Percentiles rank a stretch among this genome's conserved stretches.
These are phyloP conservation scores for Candida quercuum DNA, from an alignment of 805 yeast genomes.

Conservation along the genomic window DNA sequence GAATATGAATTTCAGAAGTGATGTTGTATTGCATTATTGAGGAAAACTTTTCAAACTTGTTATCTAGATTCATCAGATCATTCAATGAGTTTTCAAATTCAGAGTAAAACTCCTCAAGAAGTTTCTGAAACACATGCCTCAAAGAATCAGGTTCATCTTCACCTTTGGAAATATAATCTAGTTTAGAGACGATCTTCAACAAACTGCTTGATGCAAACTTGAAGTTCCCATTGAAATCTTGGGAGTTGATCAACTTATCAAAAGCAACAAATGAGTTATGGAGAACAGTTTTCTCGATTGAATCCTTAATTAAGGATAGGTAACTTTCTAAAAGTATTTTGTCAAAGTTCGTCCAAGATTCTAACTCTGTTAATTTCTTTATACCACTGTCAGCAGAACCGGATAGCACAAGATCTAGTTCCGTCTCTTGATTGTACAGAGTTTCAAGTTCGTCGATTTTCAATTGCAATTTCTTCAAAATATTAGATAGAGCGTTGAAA, in stretches of 20 bases:
- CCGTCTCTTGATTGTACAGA: slow-evolving; percentile 42
- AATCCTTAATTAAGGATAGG: slow-evolving; percentile 38
- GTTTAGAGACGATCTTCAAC: slow-evolving; percentile 11
- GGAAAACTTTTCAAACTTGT: slow-evolving; percentile 31
- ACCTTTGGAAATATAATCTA: slow-evolving; percentile 9
- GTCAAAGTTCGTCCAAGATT: slow-evolving; percentile 49
- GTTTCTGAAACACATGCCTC: slow-evolving; percentile 15
- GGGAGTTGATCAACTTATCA: slow-evolving; percentile 38
- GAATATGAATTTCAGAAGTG: slow-evolving; percentile 17
- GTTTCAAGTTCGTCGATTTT: slow-evolving; percentile 50
- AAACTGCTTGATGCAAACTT: slow-evolving; percentile 12
- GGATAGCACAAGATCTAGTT: slow-evolving; percentile 45
- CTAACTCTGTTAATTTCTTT: slow-evolving; percentile 44
- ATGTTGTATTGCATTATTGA: slow-evolving; percentile 16
- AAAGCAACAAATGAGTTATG: slow-evolving; percentile 50
- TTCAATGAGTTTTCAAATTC: slow-evolving; percentile 24
- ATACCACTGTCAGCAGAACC: slow-evolving; percentile 42
- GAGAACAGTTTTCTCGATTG: slow-evolving; percentile 48
- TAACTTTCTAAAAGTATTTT: slow-evolving; percentile 35
- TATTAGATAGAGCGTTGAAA: slow-evolving; percentile 26
- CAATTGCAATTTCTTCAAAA: slow-evolving; percentile 29
- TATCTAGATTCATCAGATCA: slow-evolving; percentile 28
- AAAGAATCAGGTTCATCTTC: slow-evolving; percentile 8
- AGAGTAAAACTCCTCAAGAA: slow-evolving; percentile 14
- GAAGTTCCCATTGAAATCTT: slow-evolving; percentile 20